Base-by-base conservation (phyloP, 139 green algal species). In the Edaphochlamys debaryana region DNA sequence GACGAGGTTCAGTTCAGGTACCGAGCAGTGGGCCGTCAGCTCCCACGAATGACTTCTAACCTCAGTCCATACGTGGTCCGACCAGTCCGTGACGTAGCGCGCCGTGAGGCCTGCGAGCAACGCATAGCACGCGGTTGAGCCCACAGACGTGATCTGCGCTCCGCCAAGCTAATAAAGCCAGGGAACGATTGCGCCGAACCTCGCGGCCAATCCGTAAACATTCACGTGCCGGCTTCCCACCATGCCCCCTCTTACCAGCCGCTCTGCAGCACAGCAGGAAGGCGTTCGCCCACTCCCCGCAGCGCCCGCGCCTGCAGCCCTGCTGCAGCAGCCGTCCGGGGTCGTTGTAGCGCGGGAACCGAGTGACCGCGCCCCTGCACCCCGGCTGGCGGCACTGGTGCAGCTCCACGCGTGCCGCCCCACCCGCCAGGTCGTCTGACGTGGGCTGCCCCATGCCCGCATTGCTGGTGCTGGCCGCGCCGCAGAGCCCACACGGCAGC, bases 1-100 rank as follows among this genome's bases (percentile, higher is more conserved):
- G 9, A 13, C 45, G 45, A 54, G 9, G 45, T 9, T 22, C 45
- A 54, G 45, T 13, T 54, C n/a, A n/a, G 13, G 45, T 13, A 54
- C 11, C 9, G 13, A 54, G 13, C 11, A 9, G 13, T 38, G 4
- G 37, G 4, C 8, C 25, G 20, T 25, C 41, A 52, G 36, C 17
- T 74, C 37, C 6, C 40, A 41, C 40, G 66, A 38, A 41, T 68
- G 37, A 34, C 79, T 91, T 52, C 85, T 94, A 68, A 91, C 93
- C 88, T 94, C 89, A 15, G 72, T 86, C 94, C 94, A 97, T 2
- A 96, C 91, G 79, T 98, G 95, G 86, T 98, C 95, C 0, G 86
- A 86, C 66, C 81, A 88, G 87, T 98, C 95, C 0, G 79, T 29
- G 0, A 95, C 91, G 69, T 93, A 92, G 1, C 95, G 89, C 23